Evolutionary conservation across 1,284 basidiomycete genomes (phyloP).

Genomic region (Prillingera fragicola): DNA sequence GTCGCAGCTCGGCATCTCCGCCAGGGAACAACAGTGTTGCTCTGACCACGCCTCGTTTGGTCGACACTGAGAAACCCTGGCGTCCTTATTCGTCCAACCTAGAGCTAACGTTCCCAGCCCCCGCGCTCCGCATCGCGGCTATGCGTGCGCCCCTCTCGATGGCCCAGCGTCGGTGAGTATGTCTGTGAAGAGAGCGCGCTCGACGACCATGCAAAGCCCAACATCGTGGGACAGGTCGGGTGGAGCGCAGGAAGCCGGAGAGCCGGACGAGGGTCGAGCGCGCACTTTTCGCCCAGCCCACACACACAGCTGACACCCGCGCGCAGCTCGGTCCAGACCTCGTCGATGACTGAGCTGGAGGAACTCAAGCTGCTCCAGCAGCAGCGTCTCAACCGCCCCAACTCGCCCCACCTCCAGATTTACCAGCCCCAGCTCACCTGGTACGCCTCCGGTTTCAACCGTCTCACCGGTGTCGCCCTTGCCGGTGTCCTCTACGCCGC

Average conservation of each 20-base stretch:
- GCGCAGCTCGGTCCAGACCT: constrained; percentile 25
- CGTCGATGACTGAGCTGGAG: constrained; percentile 32
- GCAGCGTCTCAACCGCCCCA: constrained; percentile 78
- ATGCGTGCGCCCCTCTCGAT: constrained; percentile 19
- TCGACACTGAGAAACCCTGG: neutral
- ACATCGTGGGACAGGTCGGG: neutral
- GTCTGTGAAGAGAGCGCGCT: neutral
- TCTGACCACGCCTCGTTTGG: neutral
- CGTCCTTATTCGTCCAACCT: neutral
- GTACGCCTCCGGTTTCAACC: constrained; percentile 77
- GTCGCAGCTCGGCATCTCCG: constrained; percentile 1
- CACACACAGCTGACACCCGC: neutral
- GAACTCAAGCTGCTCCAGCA: constrained; percentile 62
- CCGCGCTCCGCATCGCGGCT: constrained; percentile 7
- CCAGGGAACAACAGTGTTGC: no score
- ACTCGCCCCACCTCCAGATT: constrained; percentile 88
- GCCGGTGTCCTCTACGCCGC: constrained; percentile 81
- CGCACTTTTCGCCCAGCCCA: neutral
- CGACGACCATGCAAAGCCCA: neutral
- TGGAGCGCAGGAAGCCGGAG: neutral
- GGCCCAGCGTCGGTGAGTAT: constrained; percentile 22
- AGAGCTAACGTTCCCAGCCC: constrained; percentile 7
- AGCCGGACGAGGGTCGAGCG: no score
- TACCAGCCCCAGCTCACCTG: constrained; percentile 93
- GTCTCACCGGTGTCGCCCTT: constrained; percentile 73